These are phyloP conservation scores for Amanita subjunquillea DNA, from an alignment of 768 basidiomycete genomes.

Conservation along the genomic window DNA sequence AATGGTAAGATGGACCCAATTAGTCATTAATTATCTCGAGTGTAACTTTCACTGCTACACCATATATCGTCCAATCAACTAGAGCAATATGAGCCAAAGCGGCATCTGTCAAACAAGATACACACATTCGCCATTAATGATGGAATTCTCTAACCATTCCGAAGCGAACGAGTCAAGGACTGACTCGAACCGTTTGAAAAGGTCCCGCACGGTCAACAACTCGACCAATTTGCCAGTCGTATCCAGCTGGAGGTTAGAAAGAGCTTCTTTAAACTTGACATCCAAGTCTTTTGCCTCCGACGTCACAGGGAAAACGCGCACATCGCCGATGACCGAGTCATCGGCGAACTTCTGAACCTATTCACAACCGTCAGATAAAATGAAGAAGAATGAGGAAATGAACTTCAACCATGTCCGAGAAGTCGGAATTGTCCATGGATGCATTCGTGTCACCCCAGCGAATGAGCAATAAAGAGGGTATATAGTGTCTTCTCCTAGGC, in stretches of 20 bases:
- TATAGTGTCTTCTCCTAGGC: slow-evolving; percentile 45
- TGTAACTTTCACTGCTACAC: slow-evolving; percentile 29
- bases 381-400: neutral
- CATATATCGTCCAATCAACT: slow-evolving; percentile 54
- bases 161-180: slow-evolving; percentile 26
- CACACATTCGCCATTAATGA: slow-evolving; percentile 37
- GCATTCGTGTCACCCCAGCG: slow-evolving; percentile 43
- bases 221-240: neutral
- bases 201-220: slow-evolving; percentile 25
- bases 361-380: slow-evolving; percentile 1
- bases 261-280: slow-evolving; percentile 5
- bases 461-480: slow-evolving; percentile 52
- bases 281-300: slow-evolving; percentile 15
- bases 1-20: slow-evolving; percentile 19
- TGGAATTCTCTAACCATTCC: slow-evolving; percentile 38
- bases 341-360: slow-evolving; percentile 42
- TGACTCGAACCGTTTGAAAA: slow-evolving; percentile 32
- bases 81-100: neutral
- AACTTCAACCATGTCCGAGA: slow-evolving; percentile 47
- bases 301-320: slow-evolving; percentile 38
- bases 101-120: neutral
- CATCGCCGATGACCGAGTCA: slow-evolving; percentile 29
- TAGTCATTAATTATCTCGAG: slow-evolving; percentile 30
- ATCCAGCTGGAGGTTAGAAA: slow-evolving; percentile 2
- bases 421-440: slow-evolving; percentile 32